phyloP scores from a whole-genome alignment of 371 early-diverging fungal genomes.

The Mortierella sp. region DNA sequence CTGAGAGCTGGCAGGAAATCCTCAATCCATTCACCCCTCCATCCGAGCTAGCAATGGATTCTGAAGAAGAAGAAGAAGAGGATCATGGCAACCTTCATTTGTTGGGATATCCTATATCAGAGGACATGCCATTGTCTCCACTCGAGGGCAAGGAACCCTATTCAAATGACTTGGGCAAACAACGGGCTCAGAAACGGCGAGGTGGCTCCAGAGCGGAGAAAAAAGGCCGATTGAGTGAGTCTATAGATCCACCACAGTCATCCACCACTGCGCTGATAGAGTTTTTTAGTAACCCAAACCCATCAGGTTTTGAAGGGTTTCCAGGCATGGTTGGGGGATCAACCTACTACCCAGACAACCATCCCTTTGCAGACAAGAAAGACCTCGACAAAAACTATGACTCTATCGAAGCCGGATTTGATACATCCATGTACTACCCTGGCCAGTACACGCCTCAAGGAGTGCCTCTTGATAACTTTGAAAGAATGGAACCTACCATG shows the following conservation, averaged over 20 bases:
- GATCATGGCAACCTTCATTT: not conserved
- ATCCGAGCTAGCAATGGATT: constrained; percentile 14
- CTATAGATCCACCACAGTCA: constrained; percentile 33
- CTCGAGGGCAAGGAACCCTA: constrained; percentile 4
- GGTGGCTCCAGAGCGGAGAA: not conserved
- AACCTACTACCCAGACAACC: constrained; percentile 8
- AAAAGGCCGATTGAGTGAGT: constrained; percentile 7
- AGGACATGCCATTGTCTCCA: constrained; percentile 12
- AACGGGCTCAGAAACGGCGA: constrained; percentile 1
- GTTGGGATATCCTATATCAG: constrained; percentile 11
- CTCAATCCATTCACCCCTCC: constrained; percentile 29
- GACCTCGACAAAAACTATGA: constrained; percentile 17
- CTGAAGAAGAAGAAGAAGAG: constrained; percentile 27
- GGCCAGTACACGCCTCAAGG: constrained; percentile 11
- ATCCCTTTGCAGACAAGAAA: constrained; percentile 6
- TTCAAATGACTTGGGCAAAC: not conserved
- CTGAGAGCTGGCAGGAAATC: constrained; percentile 48
- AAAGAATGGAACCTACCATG: constrained; percentile 25
- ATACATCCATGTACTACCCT: constrained; percentile 14
- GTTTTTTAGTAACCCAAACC: constrained; percentile 33
- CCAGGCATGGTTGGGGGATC: constrained; percentile 14
- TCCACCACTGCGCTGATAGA: constrained; percentile 41
- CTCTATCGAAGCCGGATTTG: constrained; percentile 15
- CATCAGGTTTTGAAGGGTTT: constrained; percentile 14
- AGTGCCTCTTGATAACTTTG: constrained; percentile 24